These are phyloP conservation scores for Scenedesmus sp. DNA, from an alignment of 163 green algal genomes.

Conservation along the genomic window DNA sequence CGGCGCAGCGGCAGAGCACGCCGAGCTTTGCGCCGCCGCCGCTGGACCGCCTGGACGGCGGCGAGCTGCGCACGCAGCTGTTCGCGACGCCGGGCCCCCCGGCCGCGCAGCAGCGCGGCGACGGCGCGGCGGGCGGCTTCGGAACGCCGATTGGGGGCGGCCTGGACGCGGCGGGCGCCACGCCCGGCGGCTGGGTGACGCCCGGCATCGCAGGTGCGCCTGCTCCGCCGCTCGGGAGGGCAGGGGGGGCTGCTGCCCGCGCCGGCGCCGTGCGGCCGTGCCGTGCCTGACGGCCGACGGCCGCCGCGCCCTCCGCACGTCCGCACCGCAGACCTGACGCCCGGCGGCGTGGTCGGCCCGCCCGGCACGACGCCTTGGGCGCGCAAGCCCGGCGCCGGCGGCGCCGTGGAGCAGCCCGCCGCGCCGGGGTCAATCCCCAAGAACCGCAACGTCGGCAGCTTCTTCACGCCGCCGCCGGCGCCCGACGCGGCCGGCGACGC, in stretches of 20 bases:
- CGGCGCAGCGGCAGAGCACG: constrained; percentile 12
- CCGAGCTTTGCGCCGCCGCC: constrained; percentile 7
- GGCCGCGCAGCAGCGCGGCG: no score
- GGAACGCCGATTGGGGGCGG: no score
- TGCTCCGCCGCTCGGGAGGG: no score
- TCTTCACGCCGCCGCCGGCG: constrained; percentile 10
- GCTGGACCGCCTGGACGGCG: constrained; percentile 20
- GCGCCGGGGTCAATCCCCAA: constrained; percentile 2
- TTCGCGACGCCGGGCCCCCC: constrained; percentile 21
- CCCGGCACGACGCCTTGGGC: constrained; percentile 7
- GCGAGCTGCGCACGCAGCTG: constrained; percentile 10
- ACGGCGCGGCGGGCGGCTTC: no score
- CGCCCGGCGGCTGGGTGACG: no score
- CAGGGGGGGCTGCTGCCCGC: no score
- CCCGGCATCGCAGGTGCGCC: no score
- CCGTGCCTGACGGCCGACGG: no score
- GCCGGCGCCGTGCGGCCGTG: background rate
- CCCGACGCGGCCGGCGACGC: background rate
- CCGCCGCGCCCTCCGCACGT: no score
- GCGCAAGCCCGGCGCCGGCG: background rate
- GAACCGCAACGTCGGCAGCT: constrained; percentile 18
- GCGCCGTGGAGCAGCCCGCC: background rate
- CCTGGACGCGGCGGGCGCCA: no score
- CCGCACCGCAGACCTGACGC: constrained; percentile 4
- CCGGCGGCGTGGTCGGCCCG: background rate